A percentile compares a stretch with the other conserved stretches of the same genome.
phyloP scores from a whole-genome alignment of 1,284 basidiomycete genomes.

The Ustilago trichophora region DNA sequence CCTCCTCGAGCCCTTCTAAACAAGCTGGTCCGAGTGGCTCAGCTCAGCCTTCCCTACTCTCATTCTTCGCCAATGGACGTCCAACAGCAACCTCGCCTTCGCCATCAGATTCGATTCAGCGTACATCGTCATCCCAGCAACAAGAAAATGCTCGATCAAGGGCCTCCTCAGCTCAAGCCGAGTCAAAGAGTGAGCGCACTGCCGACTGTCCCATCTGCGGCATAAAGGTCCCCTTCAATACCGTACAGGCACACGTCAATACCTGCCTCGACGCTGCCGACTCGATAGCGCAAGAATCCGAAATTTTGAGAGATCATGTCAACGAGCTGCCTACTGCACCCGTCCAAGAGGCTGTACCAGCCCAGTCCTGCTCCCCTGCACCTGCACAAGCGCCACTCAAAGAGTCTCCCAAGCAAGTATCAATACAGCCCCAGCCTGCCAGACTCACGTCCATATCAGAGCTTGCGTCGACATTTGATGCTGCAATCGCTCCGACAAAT shows the following conservation, averaged over 20 bases:
- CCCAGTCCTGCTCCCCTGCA: conserved; percentile 21
- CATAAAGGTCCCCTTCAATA: conserved; percentile 32
- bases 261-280: conserved; percentile 42
- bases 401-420: background rate
- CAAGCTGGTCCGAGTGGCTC: conserved; percentile 12
- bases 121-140: background rate
- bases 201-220: conserved; percentile 44
- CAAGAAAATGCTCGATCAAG: background rate
- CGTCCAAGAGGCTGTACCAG: background rate
- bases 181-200: conserved; percentile 7
- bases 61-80: conserved; percentile 31
- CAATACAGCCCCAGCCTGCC: conserved; percentile 1
- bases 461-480: conserved; percentile 24
- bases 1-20: conserved; percentile 34
- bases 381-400: background rate
- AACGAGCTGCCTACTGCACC: conserved; percentile 2
- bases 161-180: background rate
- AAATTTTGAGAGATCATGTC: conserved; percentile 19
- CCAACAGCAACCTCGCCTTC: conserved; percentile 5
- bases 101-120: background rate
- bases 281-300: conserved; percentile 1
- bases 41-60: conserved; percentile 40
- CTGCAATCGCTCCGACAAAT: conserved; percentile 12
- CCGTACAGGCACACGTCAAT: conserved; percentile 47
- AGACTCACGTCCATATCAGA: conserved; percentile 40